Evolutionary conservation across 768 basidiomycete genomes (phyloP).

Genomic region (Suillus subluteus): DNA sequence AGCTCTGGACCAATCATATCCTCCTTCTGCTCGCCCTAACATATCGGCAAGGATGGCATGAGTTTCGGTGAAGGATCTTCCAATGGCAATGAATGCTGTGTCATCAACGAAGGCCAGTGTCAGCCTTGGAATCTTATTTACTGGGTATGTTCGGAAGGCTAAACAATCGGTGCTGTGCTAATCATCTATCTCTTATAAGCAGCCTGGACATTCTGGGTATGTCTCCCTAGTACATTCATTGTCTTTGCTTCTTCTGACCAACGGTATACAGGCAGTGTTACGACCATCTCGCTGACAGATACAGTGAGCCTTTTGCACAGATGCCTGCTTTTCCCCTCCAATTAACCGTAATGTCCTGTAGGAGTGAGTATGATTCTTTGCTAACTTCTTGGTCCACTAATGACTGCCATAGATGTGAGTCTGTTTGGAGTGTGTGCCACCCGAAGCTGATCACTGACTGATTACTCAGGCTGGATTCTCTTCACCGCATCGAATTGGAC

Average conservation of each 20-base stretch:
- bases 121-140: not conserved
- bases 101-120: too few species aligned
- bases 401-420: not conserved
- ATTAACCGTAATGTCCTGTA: not conserved
- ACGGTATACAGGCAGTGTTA: not conserved
- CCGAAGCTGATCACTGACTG: not conserved
- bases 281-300: not conserved
- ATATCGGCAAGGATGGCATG: too few species aligned
- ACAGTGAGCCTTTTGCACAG: not conserved
- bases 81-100: too few species aligned
- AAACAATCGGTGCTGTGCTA: not conserved
- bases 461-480: not conserved
- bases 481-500: fast-evolving
- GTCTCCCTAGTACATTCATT: not conserved
- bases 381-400: not conserved
- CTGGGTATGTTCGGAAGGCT: not conserved
- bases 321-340: not conserved
- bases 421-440: not conserved
- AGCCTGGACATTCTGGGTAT: not conserved
- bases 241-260: not conserved
- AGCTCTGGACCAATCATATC: too few species aligned
- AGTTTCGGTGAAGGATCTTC: too few species aligned
- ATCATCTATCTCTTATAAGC: not conserved
- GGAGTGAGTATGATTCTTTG: not conserved
- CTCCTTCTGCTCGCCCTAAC: too few species aligned